Base-by-base conservation (phyloP, 257 asterid genomes). In the Dorcoceras hygrometricum region DNA sequence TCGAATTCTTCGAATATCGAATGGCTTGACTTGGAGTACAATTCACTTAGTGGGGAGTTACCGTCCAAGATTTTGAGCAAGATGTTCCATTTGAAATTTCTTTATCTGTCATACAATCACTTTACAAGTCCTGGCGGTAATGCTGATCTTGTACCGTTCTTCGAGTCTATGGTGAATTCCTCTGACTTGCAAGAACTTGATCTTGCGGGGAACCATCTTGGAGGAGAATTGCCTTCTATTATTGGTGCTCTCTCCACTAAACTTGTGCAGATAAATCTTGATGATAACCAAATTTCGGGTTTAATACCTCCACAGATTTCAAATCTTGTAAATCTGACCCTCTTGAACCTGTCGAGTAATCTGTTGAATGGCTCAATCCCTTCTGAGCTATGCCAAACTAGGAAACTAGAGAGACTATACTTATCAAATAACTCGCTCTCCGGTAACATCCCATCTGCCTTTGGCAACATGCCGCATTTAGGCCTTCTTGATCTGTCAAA, bases 1-100 rank as follows among this genome's bases (percentile, higher is more conserved):
- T 75, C 84, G 6, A 86, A 88, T 72, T 88, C 90, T 28, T 53
- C 95, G 2, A 83, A 72, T 25, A 83, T 88, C 10, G 84, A 86
- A 80, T 90, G 97, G 95, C 78, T 90, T 26, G 97, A 90, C 76
- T 10, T 90, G 53, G 97, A 84, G 75, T 68, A 83, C 23, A 90
- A 88, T 74, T 75, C n/a, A 0, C 74, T 90, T 4, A 59, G 76
- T 6, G 97, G 96, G 1, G 95, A 84, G 65, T 73, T 90, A 14
- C 95, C 97, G 3, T 75, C 82, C 24, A 9, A 75, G 29, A 74
- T 86, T 20, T 67, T 88, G 48, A 56, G 66, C 57, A 70, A 48
- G 63, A 65, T 86, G 81, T 87, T 89, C 8, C 64, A 63, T 46
- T 79, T 90, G 80, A 78, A 84, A 24, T 84, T 78, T 67, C 85